phyloP scores from a whole-genome alignment of 352 stramenopile species.

The Pythium dissimile region DNA sequence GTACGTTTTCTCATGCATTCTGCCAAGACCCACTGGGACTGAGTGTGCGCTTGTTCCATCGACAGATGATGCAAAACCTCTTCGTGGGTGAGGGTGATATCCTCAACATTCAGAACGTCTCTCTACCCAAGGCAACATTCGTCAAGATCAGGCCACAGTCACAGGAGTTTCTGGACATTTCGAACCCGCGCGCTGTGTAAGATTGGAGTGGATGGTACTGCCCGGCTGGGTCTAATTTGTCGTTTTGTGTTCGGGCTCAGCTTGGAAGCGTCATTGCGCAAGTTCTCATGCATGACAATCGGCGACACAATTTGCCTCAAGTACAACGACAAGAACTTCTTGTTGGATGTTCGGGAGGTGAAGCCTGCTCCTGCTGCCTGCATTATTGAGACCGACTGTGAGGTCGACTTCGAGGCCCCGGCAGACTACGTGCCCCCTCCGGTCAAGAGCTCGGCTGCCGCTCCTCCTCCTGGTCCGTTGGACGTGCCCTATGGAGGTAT shows the following conservation, averaged over 20 bases:
- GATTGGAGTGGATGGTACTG: no score
- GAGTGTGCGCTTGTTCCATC: neutral
- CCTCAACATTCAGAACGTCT: slow-evolving; percentile 95
- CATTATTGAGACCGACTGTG: slow-evolving; percentile 99
- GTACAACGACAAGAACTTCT: slow-evolving; percentile 99
- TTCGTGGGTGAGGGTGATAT: slow-evolving; percentile 93
- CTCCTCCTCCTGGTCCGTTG: slow-evolving; percentile 35
- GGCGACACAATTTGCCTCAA: slow-evolving; percentile 98
- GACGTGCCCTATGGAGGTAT: slow-evolving; percentile 63
- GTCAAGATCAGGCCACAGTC: slow-evolving; percentile 99
- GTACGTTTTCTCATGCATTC: slow-evolving; percentile 24
- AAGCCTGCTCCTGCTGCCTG: slow-evolving; percentile 94
- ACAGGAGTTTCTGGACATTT: slow-evolving; percentile 98
- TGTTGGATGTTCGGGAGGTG: slow-evolving; percentile 98
- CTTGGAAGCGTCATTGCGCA: slow-evolving; percentile 75
- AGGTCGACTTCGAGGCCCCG: slow-evolving; percentile 99
- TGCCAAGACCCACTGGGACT: neutral
- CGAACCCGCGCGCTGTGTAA: slow-evolving; percentile 96
- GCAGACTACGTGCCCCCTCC: slow-evolving; percentile 72
- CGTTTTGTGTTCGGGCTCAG: slow-evolving; percentile 37
- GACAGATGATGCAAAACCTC: slow-evolving; percentile 99
- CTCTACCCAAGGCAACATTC: slow-evolving; percentile 96
- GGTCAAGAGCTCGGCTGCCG: slow-evolving; percentile 11
- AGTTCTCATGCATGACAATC: slow-evolving; percentile 97
- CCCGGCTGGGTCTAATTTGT: no score